Percentiles rank a stretch among this genome's conserved stretches.
phyloP scores from a whole-genome alignment of 1,284 basidiomycete genomes.

The Gymnopus androsaceus region DNA sequence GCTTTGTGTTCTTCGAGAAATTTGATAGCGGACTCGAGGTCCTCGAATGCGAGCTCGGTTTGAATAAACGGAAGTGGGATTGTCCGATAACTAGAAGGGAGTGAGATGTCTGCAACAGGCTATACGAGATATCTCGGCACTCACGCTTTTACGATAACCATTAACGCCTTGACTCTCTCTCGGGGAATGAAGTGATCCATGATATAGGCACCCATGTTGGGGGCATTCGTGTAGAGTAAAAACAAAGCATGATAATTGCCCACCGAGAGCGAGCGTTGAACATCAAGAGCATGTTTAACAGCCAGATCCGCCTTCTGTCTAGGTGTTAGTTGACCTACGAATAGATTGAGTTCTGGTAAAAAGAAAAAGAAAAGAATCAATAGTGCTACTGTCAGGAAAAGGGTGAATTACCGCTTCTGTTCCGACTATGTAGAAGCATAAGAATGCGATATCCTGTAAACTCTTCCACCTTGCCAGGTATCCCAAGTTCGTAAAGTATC shows the following conservation, averaged over 20 bases:
- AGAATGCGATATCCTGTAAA: slow-evolving; percentile 98
- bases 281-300: slow-evolving; percentile 87
- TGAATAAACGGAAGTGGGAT: slow-evolving; percentile 80
- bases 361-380: slow-evolving; percentile 16
- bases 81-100: slow-evolving; percentile 68
- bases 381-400: slow-evolving; percentile 8
- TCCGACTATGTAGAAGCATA: slow-evolving; percentile 92
- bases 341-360: slow-evolving; percentile 84
- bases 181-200: slow-evolving; percentile 98
- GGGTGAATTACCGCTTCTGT: slow-evolving; percentile 77
- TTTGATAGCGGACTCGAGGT: slow-evolving; percentile 58
- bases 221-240: slow-evolving; percentile 80
- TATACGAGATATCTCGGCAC: slow-evolving; percentile 31
- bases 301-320: slow-evolving; percentile 80
- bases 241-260: slow-evolving; percentile 96
- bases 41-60: slow-evolving; percentile 84
- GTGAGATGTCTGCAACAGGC: neutral
- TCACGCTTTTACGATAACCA: slow-evolving; percentile 91
- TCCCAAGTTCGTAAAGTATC: slow-evolving; percentile 89
- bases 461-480: slow-evolving; percentile 90
- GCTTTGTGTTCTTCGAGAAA: slow-evolving; percentile 78
- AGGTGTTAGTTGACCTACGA: slow-evolving; percentile 93
- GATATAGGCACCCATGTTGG: slow-evolving; percentile 98
- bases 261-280: slow-evolving; percentile 86
- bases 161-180: slow-evolving; percentile 85